These are phyloP conservation scores for Phytophthora pseudosyringae DNA, from an alignment of 352 stramenopile genomes.

Conservation along the genomic window DNA sequence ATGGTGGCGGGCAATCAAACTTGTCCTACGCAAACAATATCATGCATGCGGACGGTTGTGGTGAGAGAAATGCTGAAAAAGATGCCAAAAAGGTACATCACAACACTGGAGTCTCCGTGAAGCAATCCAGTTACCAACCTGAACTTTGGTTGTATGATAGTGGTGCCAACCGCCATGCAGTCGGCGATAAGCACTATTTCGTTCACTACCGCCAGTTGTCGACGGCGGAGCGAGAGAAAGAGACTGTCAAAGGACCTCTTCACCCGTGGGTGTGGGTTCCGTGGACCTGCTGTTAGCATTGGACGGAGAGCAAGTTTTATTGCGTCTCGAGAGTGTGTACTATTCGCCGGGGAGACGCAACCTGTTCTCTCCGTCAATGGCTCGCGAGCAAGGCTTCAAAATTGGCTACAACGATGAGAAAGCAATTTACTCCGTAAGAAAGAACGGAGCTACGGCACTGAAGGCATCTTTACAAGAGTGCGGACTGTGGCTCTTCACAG, in stretches of 20 bases:
- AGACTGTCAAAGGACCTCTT: neutral
- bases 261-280: neutral
- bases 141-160: slow-evolving; percentile 5
- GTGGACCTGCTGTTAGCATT: slow-evolving; percentile 7
- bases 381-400: neutral
- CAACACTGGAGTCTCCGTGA: no score
- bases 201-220: neutral
- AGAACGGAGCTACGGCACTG: neutral
- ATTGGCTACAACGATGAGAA: neutral
- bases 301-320: neutral
- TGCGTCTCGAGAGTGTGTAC: neutral
- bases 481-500: slow-evolving; percentile 8
- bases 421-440: neutral
- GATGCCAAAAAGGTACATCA: no score
- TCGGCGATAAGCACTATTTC: slow-evolving; percentile 15
- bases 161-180: slow-evolving; percentile 1
- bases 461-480: neutral
- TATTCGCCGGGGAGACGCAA: neutral
- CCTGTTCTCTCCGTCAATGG: neutral
- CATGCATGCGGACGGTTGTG: no score
- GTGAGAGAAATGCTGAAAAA: no score
- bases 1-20: no score
- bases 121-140: neutral
- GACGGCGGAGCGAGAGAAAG: neutral
- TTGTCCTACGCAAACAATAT: no score